Evolutionary conservation across 2,329 filamentous ascomycete species (phyloP).

Genomic region (Tricladium varicosporioides): DNA sequence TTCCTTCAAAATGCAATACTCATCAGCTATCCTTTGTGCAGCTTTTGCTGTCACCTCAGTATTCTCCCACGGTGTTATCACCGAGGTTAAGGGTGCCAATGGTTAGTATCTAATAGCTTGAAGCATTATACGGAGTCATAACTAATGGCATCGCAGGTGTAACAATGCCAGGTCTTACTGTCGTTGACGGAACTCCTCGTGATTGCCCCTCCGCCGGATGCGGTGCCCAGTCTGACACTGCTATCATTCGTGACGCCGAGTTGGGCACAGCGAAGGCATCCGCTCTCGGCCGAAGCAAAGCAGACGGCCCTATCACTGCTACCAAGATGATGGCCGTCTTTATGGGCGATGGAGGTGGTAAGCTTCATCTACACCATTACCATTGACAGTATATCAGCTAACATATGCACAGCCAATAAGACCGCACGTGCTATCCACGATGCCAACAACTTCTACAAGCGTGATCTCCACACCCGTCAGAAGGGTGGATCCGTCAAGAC

Average conservation of each 20-base stretch:
- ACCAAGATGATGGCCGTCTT: slow-evolving; percentile 53
- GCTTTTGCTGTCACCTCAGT: slow-evolving; percentile 41
- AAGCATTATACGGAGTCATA: not conserved
- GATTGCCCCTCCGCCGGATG: slow-evolving; percentile 59
- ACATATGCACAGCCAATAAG: slow-evolving; percentile 38
- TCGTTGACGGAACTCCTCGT: slow-evolving; percentile 62
- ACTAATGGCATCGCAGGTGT: slow-evolving; percentile 11
- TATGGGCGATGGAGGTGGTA: slow-evolving; percentile 46
- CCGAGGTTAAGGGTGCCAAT: slow-evolving; percentile 54
- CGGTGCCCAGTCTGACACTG: slow-evolving; percentile 62
- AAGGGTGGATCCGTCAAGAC: slow-evolving; percentile 26
- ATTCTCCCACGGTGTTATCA: slow-evolving; percentile 56
- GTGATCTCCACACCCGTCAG: not conserved
- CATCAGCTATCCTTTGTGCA: slow-evolving; percentile 41
- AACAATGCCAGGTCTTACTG: slow-evolving; percentile 28
- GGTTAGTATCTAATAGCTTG: slow-evolving; percentile 32
- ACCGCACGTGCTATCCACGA: slow-evolving; percentile 70
- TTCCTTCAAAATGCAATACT: slow-evolving; percentile 42
- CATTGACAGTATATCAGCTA: not conserved
- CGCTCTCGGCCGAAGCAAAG: slow-evolving; percentile 59
- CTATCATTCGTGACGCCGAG: slow-evolving; percentile 42
- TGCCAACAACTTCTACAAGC: slow-evolving; percentile 37
- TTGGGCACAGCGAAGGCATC: slow-evolving; percentile 50
- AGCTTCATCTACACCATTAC: not conserved
- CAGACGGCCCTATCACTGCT: slow-evolving; percentile 55